A percentile compares a stretch with the other conserved stretches of the same genome.
phyloP scores from a whole-genome alignment of 169 alveolate genomes.

The Cryptosporidium baileyi region DNA sequence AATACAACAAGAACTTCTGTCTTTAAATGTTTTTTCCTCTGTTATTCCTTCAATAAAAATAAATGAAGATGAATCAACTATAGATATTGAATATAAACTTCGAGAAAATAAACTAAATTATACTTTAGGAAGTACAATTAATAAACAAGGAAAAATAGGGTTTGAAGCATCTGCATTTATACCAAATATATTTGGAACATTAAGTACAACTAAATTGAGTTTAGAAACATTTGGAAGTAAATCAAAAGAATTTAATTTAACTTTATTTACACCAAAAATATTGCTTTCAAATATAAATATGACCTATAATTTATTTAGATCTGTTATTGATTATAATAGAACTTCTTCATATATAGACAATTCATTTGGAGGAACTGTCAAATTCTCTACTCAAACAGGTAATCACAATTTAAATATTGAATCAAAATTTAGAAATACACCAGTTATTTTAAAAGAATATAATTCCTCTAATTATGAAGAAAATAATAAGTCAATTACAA shows the following conservation, averaged over 20 bases:
- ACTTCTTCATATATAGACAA: conserved; percentile 17
- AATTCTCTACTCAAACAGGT: conserved; percentile 1
- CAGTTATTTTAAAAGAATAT: neutral
- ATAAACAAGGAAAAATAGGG: conserved; percentile 46
- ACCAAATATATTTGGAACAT: conserved; percentile 49
- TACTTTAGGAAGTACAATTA: conserved; percentile 48
- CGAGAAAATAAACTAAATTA: neutral
- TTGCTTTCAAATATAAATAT: conserved; percentile 27
- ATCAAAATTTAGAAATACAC: conserved; percentile 34
- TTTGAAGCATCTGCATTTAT: conserved; percentile 61
- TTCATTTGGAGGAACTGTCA: conserved; percentile 47
- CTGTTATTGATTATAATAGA: neutral
- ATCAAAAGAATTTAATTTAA: conserved; percentile 20
- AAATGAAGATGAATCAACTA: neutral
- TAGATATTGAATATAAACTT: conserved; percentile 6
- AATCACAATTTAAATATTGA: neutral
- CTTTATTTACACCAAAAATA: conserved; percentile 37
- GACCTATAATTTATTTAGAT: conserved; percentile 19
- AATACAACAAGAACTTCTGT: conserved; percentile 1
- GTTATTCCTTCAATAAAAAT: conserved; percentile 6
- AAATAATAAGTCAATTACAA: neutral
- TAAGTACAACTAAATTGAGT: conserved; percentile 35
- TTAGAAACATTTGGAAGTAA: conserved; percentile 30
- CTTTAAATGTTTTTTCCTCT: conserved; percentile 8
- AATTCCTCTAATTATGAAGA: neutral